Base-by-base conservation (phyloP, 768 basidiomycete species). In the Coprinellus aureogranulatus region DNA sequence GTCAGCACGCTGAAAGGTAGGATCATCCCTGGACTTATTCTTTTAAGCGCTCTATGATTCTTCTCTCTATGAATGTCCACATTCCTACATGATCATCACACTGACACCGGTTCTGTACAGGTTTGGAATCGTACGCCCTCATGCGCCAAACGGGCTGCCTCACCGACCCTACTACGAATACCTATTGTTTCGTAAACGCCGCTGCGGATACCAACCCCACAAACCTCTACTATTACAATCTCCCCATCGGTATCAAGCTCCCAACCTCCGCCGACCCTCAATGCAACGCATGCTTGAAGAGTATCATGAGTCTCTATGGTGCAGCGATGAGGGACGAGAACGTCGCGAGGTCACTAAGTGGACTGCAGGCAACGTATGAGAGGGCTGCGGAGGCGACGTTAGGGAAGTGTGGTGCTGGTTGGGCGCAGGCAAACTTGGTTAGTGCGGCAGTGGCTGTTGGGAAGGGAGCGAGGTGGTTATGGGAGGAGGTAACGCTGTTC, bases 131-230 rank as follows among this genome's bases (percentile, higher is more conserved):
- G 23, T 95, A 86, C 67, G 60, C 72, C 39, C 58, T 90, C 50
- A 84, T 90, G 81, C 80, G 84, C 39, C 68, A 77, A 14, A 77
- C 77, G 0, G 88, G 79, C 5, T 94, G 92, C 66, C 74, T 81
- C 23, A 61, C 77, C 8, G 77, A 89, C 68, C 77, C 84, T 10
- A 64, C 74, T 3, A 79, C 83, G 28, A 79, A 86, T 63, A 70
- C 82, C 0, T 94, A 91, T 72, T 94, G 91, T 74, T 92, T 83
- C 72, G 53, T 90, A 54, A 77, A 85, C 59, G 89, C 91, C 14
- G 80, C 83, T 22, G 75, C 72, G 31, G 76, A 76, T 59, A 30
- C 76, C 2, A 82, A 84, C 57, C 82, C 88, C 0, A 80, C 84
- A 22, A 89, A 90, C 66, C 68, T 85, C n/a, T 90, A 86, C 75